Base-by-base conservation (phyloP, 805 yeast species). In the Metschnikowia drakensbergensis region DNA sequence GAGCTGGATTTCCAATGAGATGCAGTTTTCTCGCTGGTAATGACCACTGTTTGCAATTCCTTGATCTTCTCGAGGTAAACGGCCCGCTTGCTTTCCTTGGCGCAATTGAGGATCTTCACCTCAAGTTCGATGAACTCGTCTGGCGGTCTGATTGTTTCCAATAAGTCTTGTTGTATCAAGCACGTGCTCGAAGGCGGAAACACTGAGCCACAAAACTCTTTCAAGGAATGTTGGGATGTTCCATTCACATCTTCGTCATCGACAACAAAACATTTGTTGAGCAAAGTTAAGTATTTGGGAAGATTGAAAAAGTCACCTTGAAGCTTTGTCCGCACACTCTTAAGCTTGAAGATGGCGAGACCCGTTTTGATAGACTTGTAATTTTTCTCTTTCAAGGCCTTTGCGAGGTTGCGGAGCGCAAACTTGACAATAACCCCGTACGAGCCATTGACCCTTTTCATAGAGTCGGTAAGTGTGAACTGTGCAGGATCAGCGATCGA, bases 401-500 rank as follows among this genome's bases (percentile, higher is more conserved):
- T 66, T 5, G 75, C 63, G 13, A 86, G 66, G 2, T 74, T 68
- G 6, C 69, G 68, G 25, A 89, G 65, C 1, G 87, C 67, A 13
- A 66, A 59, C 8, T 72, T 72, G 2, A 84, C 64, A 33, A 88
- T 76, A 2, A 76, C 61, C 17, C 77, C 72, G 51, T 86, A 83
- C 0, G 89, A 77, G 0, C 88, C 87, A 54, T 82, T 75, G 3
- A 92, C 68, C 49, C 86, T 80, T 56, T 82, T 84, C 75, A 87
- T 79, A 0, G 87, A 81, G 28, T 84, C 83, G 2, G 81, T 76
- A 48, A 94, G 66, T 1, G 86, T 78, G 0, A 77, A 64, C 47
- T 86, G 88, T 0, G 96, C 95, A 22, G 84, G 78, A 7, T 75
- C 70, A 1, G 89, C 77, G n/a, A 87, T 79, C 3, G 82, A 82